phyloP scores from a whole-genome alignment of 2,329 filamentous ascomycete genomes.

The Scedosporium apiospermum region DNA sequence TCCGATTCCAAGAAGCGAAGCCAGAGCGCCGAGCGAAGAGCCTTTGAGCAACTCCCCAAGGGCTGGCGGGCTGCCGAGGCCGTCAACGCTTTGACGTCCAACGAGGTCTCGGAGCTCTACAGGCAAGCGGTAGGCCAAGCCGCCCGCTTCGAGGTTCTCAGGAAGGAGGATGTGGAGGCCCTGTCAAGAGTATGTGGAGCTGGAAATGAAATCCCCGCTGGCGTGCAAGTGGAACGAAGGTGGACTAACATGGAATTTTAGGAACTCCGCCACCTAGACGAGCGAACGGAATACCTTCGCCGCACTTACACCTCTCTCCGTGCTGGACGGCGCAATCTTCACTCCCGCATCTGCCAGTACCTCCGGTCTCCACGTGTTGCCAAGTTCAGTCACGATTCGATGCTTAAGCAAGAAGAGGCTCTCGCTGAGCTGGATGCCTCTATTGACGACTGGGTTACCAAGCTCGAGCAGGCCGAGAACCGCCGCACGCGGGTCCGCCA shows the following conservation, averaged over 20 bases:
- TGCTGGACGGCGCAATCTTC: conserved; percentile 66
- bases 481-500: conserved; percentile 65
- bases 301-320: conserved; percentile 67
- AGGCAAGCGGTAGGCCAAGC: conserved; percentile 54
- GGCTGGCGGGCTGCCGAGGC: conserved; percentile 49
- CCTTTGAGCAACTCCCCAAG: conserved; percentile 51
- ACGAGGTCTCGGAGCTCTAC: conserved; percentile 42
- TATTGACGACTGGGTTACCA: conserved; percentile 72
- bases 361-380: conserved; percentile 61
- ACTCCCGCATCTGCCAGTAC: conserved; percentile 68
- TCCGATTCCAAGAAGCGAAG: conserved; percentile 30
- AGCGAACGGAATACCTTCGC: conserved; percentile 68
- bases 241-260: conserved; percentile 19
- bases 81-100: conserved; percentile 30
- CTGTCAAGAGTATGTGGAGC: conserved; percentile 48
- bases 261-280: conserved; percentile 69
- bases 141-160: conserved; percentile 55
- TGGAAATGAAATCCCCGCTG: too few species aligned
- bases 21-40: conserved; percentile 42
- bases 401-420: conserved; percentile 73
- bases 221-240: neutral
- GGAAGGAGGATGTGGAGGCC: conserved; percentile 50
- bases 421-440: conserved; percentile 66
- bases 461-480: conserved; percentile 74
- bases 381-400: conserved; percentile 63